These are phyloP conservation scores for Datisca glomerata DNA, from an alignment of 306 rosid genomes.

Conservation along the genomic window DNA sequence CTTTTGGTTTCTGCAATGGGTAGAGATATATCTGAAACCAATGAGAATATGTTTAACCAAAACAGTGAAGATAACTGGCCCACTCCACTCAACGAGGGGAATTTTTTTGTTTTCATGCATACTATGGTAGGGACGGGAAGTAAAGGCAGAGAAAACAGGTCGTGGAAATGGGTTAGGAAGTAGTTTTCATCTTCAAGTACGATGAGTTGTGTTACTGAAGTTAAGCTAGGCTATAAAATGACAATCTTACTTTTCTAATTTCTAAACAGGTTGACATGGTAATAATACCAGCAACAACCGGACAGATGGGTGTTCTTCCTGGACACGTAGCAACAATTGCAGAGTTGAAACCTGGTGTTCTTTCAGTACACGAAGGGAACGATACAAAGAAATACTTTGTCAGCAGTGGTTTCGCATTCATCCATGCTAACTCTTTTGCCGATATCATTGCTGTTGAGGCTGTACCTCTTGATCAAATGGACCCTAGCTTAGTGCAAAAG, in stretches of 20 bases:
- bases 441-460: constrained; percentile 89
- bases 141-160: too few species aligned
- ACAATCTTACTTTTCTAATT: background rate
- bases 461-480: constrained; percentile 67
- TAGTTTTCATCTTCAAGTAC: too few species aligned
- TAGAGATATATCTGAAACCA: too few species aligned
- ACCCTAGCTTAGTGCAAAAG: constrained; percentile 67
- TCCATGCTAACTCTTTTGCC: constrained; percentile 84
- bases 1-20: too few species aligned
- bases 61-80: too few species aligned
- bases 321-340: constrained; percentile 98
- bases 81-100: too few species aligned
- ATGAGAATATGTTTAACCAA: too few species aligned
- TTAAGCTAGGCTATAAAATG: too few species aligned
- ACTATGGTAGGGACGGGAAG: too few species aligned
- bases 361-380: constrained; percentile 75
- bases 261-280: constrained; percentile 85
- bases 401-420: constrained; percentile 88
- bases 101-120: too few species aligned
- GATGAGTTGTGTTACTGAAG: too few species aligned
- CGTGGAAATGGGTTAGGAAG: too few species aligned
- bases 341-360: constrained; percentile 86
- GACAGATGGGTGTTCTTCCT: constrained; percentile 99
- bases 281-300: constrained; percentile 90
- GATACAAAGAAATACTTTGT: constrained; percentile 69